These are phyloP conservation scores for Fusarium dlaminii DNA, from an alignment of 2,329 filamentous ascomycete species.

Conservation along the genomic window DNA sequence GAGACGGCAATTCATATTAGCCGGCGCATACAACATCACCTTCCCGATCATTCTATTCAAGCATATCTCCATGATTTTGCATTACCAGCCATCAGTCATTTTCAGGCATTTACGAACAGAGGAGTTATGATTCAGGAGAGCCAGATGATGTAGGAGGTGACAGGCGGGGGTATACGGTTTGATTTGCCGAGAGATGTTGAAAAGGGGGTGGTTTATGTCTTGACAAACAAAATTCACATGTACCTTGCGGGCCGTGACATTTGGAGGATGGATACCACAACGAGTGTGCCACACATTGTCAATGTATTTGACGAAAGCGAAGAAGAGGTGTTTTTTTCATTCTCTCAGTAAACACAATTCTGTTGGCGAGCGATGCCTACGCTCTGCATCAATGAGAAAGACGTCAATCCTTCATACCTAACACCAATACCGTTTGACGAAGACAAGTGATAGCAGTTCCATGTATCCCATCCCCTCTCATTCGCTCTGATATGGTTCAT, in stretches of 20 bases:
- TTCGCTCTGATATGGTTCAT: background rate
- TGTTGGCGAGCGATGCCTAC: constrained; percentile 21
- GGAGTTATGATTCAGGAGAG: constrained; percentile 19
- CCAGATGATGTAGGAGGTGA: background rate
- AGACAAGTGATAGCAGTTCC: background rate
- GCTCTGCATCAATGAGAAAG: constrained; percentile 30
- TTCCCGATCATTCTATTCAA: constrained; percentile 37
- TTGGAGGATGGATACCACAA: constrained; percentile 19
- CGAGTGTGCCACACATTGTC: constrained; percentile 24
- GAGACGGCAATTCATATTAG: constrained; percentile 13
- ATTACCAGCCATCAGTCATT: constrained; percentile 38
- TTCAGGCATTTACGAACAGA: constrained; percentile 36
- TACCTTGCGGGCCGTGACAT: constrained; percentile 3
- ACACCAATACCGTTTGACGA: background rate
- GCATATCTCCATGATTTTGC: constrained; percentile 34
- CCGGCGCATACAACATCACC: constrained; percentile 38
- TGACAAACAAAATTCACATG: constrained; percentile 20
- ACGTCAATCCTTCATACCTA: constrained; percentile 31
- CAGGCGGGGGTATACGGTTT: background rate
- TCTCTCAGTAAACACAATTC: constrained; percentile 27
- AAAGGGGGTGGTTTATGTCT: constrained; percentile 19
- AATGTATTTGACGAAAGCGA: constrained; percentile 35
- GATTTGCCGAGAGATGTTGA: constrained; percentile 1
- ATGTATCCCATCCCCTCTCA: background rate
- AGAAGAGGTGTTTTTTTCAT: constrained; percentile 31